phyloP scores from a whole-genome alignment of 2,329 filamentous ascomycete species.

The Myriangium duriaei region DNA sequence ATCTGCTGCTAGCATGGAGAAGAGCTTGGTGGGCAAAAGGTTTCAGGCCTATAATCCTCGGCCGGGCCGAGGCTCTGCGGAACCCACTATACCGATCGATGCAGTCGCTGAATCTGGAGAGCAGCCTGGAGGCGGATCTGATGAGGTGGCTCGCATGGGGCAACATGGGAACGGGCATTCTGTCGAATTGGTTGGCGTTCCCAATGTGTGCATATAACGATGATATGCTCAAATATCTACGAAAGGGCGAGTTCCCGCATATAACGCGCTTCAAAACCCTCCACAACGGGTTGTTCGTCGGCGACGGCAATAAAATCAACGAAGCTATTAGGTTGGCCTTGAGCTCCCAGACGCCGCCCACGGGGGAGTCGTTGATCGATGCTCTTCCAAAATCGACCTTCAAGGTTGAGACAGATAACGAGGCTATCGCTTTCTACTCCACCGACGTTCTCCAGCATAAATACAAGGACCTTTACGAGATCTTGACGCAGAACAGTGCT shows the following conservation, averaged over 20 bases:
- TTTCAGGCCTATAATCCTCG: conserved; percentile 73
- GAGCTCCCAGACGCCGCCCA: conserved; percentile 41
- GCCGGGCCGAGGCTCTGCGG: conserved; percentile 65
- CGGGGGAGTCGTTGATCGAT: conserved; percentile 51
- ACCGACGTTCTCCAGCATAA: conserved; percentile 46
- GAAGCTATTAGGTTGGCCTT: conserved; percentile 30
- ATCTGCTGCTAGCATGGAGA: conserved; percentile 74
- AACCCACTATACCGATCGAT: conserved; percentile 68
- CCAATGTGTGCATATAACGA: conserved; percentile 74
- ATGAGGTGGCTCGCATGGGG: conserved; percentile 89
- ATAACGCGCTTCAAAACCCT: conserved; percentile 65
- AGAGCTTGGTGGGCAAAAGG: conserved; percentile 93
- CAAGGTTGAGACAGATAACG: conserved; percentile 49
- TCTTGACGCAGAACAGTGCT: conserved; percentile 31
- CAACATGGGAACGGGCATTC: conserved; percentile 71
- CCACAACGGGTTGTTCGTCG: conserved; percentile 60
- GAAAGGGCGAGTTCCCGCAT: conserved; percentile 60
- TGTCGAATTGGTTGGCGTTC: conserved; percentile 66
- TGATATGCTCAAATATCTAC: conserved; percentile 55
- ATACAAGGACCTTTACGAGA: conserved; percentile 56
- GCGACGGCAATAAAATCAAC: conserved; percentile 42
- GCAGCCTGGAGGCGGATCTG: conserved; percentile 53
- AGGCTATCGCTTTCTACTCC: conserved; percentile 68
- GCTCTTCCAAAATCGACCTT: conserved; percentile 49
- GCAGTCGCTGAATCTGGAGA: conserved; percentile 49